These are phyloP conservation scores for Oryza longistaminata DNA, from an alignment of 176 grass and related monocot genomes.

Conservation along the genomic window DNA sequence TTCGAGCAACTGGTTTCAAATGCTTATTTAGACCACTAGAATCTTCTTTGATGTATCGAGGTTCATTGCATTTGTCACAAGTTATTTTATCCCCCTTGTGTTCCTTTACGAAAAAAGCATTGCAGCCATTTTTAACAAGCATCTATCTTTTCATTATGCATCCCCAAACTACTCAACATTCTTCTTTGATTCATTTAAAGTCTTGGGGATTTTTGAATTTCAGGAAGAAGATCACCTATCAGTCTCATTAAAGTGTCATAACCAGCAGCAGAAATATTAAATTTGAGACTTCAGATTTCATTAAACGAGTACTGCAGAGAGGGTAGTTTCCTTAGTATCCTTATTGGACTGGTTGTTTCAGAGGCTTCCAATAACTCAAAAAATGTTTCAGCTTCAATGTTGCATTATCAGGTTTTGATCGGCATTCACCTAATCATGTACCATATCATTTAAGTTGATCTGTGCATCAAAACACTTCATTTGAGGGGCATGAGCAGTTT, in stretches of 20 bases:
- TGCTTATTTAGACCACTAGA: neutral
- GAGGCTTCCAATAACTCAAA: no score
- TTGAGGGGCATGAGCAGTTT: no score
- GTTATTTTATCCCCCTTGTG: neutral
- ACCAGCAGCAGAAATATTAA: neutral
- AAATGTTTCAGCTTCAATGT: no score
- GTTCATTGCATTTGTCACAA: neutral
- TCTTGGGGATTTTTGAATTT: neutral
- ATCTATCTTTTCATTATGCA: conserved; percentile 28
- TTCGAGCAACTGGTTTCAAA: neutral
- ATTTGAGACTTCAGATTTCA: neutral
- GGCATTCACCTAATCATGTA: no score
- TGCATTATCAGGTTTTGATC: no score
- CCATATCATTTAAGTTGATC: no score
- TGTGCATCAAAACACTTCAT: no score
- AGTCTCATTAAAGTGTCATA: neutral
- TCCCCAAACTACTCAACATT: conserved; percentile 5
- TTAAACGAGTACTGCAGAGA: neutral
- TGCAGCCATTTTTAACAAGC: neutral
- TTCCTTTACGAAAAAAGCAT: neutral
- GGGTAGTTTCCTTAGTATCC: no score
- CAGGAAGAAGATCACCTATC: neutral
- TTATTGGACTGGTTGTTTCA: no score
- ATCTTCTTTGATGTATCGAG: neutral
- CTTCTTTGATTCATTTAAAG: conserved; percentile 15